Evolutionary conservation across 2,329 filamentous ascomycete species (phyloP).

Genomic region (Xenoacremonium recifei): DNA sequence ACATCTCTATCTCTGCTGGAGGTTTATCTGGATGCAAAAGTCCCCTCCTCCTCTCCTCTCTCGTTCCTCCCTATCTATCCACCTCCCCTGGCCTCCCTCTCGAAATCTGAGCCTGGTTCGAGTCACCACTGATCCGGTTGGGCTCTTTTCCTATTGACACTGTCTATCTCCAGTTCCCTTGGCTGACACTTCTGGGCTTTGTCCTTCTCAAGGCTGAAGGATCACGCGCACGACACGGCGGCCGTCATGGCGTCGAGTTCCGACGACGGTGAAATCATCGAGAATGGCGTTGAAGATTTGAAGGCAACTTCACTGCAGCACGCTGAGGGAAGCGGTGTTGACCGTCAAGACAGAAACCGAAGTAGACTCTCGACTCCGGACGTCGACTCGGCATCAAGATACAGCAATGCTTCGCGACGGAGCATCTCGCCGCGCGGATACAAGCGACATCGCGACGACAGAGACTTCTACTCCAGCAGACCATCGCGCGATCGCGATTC

Average conservation of each 20-base stretch:
- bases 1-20: too few relatives aligned
- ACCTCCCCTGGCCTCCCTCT: constrained; percentile 3
- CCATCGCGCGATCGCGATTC: constrained; percentile 47
- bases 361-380: constrained; percentile 60
- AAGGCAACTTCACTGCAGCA: constrained; percentile 88
- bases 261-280: constrained; percentile 85
- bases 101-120: constrained; percentile 28
- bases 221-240: constrained; percentile 18
- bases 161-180: constrained; percentile 25
- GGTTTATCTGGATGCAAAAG: too few relatives aligned
- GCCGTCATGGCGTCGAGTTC: constrained; percentile 59
- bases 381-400: constrained; percentile 43
- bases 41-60: not conserved
- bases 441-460: constrained; percentile 66
- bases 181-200: constrained; percentile 35
- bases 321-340: constrained; percentile 79
- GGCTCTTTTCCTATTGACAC: constrained; percentile 38
- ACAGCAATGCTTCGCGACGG: constrained; percentile 42
- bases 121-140: constrained; percentile 43
- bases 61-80: constrained; percentile 2
- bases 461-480: constrained; percentile 55
- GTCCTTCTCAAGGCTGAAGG: constrained; percentile 22
- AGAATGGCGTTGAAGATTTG: constrained; percentile 60
- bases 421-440: constrained; percentile 62
- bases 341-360: constrained; percentile 84